Evolutionary conservation across 2,329 filamentous ascomycete species (phyloP), one percentile per base, ranked within the genome.

Genomic region (Ceratocystiopsis sp.): DNA sequence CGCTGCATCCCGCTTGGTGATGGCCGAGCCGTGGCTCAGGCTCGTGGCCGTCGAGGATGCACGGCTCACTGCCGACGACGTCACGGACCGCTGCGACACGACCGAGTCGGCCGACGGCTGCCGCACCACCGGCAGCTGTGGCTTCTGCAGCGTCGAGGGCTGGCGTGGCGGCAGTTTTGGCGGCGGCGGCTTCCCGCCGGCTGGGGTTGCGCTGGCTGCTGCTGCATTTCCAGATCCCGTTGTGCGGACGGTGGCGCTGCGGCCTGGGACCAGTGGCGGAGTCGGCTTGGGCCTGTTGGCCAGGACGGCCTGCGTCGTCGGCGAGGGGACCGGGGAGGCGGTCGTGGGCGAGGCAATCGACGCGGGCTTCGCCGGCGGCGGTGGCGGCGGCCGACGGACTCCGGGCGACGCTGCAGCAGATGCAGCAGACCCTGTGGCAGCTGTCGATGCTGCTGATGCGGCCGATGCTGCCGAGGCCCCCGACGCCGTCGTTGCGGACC

Each of bases 101-200:
- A 73, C 71, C 3, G 75, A 79, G 0, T 73, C 70, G 37, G 68
- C 68, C 16, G 75, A 79, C 40, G 64, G 69, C 44, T 70, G 65
- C 19, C 73, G 64, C 6, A 58, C 58, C 18, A 55, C 35, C 4
- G 38, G 55, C 33, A 68, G 54, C 14, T 58, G 55, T 47, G 70
- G 65, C 8, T 61, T 56, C 37, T 17, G 13, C 19, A 33, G 17
- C 11, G 45, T 19, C 2, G 68, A 68, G 2, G 66, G 55, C 21
- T 65, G 64, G 29, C 73, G 65, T 15, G 69, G 61, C 14, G 73
- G 69, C 16, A 75, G 56, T 25, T 64, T 61, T 9, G 72, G 71
- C 2, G 65, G 60, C 42, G 60, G 39, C 25, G 25, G 25, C 9
- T 29, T 34, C 15, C 19, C 19, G 9, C 43, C 60, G 46, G 59